phyloP scores from a whole-genome alignment of 352 stramenopile genomes.

The Phytophthora idaei region DNA sequence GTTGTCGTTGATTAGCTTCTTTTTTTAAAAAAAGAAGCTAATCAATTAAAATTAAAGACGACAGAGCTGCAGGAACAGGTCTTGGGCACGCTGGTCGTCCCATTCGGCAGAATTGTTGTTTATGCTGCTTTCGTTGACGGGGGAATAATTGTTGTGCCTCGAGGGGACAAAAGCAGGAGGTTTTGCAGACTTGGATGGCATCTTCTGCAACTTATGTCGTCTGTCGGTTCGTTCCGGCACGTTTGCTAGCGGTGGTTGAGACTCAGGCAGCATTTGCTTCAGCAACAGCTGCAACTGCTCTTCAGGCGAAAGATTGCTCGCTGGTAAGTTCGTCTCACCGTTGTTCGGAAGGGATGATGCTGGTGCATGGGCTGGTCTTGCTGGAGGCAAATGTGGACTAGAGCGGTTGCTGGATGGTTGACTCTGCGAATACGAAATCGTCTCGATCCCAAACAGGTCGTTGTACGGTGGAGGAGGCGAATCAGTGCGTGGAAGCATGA shows the following conservation, averaged over 20 bases:
- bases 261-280: slow-evolving; percentile 46
- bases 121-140: not conserved
- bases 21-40: no score
- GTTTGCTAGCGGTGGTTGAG: slow-evolving; percentile 8
- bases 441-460: slow-evolving; percentile 74
- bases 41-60: slow-evolving; percentile 26
- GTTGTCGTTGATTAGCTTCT: not conserved
- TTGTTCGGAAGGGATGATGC: not conserved
- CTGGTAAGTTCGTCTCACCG: not conserved
- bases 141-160: not conserved
- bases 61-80: slow-evolving; percentile 76
- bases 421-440: slow-evolving; percentile 33
- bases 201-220: slow-evolving; percentile 8
- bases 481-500: slow-evolving; percentile 25
- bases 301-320: slow-evolving; percentile 33
- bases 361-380: slow-evolving; percentile 11
- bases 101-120: slow-evolving; percentile 37
- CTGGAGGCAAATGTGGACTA: slow-evolving; percentile 4
- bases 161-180: not conserved
- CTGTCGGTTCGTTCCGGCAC: not conserved
- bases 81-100: slow-evolving; percentile 60
- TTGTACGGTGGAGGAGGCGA: slow-evolving; percentile 60
- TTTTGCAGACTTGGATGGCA: slow-evolving; percentile 19
- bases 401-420: slow-evolving; percentile 10
- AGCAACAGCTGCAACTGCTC: slow-evolving; percentile 63